Percentiles rank a stretch among this genome's conserved stretches.
Conservation (phyloP, 768 basidiomycete genomes). For the Suillus decipiens region DNA sequence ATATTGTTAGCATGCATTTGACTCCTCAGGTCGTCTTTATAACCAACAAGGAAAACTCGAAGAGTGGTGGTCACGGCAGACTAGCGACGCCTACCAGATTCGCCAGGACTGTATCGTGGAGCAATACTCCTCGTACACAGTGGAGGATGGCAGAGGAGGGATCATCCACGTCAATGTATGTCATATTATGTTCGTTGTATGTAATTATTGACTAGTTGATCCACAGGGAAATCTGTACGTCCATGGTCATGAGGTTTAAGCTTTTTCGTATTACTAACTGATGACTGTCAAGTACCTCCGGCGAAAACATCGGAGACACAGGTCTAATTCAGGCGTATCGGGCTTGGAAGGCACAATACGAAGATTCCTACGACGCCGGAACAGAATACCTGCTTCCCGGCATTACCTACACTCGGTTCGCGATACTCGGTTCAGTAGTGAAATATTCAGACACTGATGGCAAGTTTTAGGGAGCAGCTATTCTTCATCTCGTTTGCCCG, state of each 20-base stretch:
- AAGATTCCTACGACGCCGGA: constrained; percentile 55
- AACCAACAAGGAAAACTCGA: constrained; percentile 87
- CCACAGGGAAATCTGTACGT: constrained; percentile 73
- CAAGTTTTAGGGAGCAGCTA: constrained; percentile 70
- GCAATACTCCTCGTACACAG: constrained; percentile 87
- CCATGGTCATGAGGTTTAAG: neutral
- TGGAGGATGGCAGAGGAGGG: constrained; percentile 85
- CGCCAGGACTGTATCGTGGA: constrained; percentile 88
- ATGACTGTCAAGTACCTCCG: constrained; percentile 64
- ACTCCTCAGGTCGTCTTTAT: constrained; percentile 86
- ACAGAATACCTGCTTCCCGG: constrained; percentile 82
- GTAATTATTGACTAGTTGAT: constrained; percentile 5
- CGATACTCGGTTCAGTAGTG: neutral
- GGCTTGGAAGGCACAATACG: constrained; percentile 85
- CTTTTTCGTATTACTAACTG: constrained; percentile 13
- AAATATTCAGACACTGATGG: neutral
- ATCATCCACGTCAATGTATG: constrained; percentile 82
- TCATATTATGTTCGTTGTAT: constrained; percentile 11
- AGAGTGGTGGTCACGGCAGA: constrained; percentile 92
- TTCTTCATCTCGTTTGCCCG: constrained; percentile 92
- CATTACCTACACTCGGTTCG: constrained; percentile 68
- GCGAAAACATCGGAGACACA: constrained; percentile 89
- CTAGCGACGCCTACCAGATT: constrained; percentile 79
- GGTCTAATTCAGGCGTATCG: constrained; percentile 85
- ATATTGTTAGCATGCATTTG: constrained; percentile 74